Percentiles rank a stretch among this genome's conserved stretches.
These are phyloP conservation scores for Colletotrichum sidae DNA, from an alignment of 2,329 filamentous ascomycete genomes.

Conservation along the genomic window DNA sequence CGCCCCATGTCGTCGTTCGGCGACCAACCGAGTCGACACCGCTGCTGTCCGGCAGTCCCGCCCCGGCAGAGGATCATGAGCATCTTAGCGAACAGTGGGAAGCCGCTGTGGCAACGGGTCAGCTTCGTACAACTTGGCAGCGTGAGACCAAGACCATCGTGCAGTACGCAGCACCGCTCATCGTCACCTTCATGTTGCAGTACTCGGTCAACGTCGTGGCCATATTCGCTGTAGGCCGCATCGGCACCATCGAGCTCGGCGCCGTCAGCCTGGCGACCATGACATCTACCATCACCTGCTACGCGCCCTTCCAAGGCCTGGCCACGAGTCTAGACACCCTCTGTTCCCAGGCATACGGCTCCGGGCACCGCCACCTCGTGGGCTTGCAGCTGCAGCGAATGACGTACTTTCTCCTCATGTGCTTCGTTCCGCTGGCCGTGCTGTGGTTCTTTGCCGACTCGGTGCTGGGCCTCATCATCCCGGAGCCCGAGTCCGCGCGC, in stretches of 20 bases:
- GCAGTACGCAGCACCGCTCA: constrained; percentile 76
- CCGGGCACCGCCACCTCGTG: constrained; percentile 88
- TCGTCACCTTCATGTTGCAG: constrained; percentile 81
- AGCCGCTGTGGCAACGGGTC: constrained; percentile 82
- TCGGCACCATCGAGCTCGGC: constrained; percentile 72
- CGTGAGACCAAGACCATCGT: constrained; percentile 86
- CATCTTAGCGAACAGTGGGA: constrained; percentile 83
- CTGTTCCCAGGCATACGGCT: constrained; percentile 93
- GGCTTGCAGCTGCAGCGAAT: constrained; percentile 83
- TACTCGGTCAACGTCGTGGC: constrained; percentile 87
- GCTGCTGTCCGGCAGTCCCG: constrained; percentile 44
- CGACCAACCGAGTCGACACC: constrained; percentile 55
- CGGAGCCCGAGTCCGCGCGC: constrained; percentile 68
- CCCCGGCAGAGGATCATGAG: constrained; percentile 52
- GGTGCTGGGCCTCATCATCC: constrained; percentile 65
- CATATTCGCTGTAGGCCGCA: constrained; percentile 81
- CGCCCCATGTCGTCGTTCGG: constrained; percentile 44
- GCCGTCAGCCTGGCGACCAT: constrained; percentile 69
- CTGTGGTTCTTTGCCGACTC: constrained; percentile 77
- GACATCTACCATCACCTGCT: constrained; percentile 83
- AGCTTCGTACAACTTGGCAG: constrained; percentile 91
- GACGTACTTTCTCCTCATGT: constrained; percentile 79
- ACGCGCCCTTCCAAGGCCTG: constrained; percentile 84
- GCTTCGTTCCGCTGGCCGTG: constrained; percentile 78
- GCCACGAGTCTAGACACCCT: constrained; percentile 92